A percentile compares a stretch with the other conserved stretches of the same genome.
Evolutionary conservation across 176 grass and related monocot species (phyloP).

Genomic region (Paspalum notatum): DNA sequence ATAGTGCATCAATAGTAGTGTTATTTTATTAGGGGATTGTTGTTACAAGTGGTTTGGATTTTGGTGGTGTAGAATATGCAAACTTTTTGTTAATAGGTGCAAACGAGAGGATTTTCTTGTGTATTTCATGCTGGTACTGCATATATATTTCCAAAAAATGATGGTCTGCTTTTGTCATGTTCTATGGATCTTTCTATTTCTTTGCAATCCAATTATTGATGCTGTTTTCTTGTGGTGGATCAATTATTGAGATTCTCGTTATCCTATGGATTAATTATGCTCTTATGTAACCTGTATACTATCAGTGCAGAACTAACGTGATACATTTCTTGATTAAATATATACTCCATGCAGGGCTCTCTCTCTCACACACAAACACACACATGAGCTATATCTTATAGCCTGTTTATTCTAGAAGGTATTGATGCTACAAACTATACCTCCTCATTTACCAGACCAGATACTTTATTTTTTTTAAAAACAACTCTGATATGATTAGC

Average conservation of each 20-base stretch:
- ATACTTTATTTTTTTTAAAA: neutral
- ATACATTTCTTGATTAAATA: no score
- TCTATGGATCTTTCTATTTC: neutral
- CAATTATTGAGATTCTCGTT: slow-evolving; percentile 11
- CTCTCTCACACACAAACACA: no score
- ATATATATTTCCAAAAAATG: neutral
- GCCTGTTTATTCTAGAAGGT: neutral
- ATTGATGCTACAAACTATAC: neutral
- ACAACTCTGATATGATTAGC: neutral
- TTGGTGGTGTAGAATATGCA: neutral
- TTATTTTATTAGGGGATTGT: neutral
- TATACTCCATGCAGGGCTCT: neutral
- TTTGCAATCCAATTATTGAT: neutral
- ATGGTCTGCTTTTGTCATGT: neutral
- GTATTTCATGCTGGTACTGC: slow-evolving; percentile 2
- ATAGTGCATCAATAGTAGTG: neutral
- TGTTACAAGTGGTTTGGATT: neutral
- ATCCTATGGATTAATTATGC: slow-evolving; percentile 12
- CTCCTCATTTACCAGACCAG: neutral
- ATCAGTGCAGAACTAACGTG: no score
- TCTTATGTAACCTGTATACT: no score
- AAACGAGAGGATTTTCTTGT: neutral
- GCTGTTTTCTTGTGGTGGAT: neutral
- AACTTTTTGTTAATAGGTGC: neutral
- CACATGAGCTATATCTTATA: neutral